phyloP scores from a whole-genome alignment of 306 rosid species.

The Parietaria judaica region DNA sequence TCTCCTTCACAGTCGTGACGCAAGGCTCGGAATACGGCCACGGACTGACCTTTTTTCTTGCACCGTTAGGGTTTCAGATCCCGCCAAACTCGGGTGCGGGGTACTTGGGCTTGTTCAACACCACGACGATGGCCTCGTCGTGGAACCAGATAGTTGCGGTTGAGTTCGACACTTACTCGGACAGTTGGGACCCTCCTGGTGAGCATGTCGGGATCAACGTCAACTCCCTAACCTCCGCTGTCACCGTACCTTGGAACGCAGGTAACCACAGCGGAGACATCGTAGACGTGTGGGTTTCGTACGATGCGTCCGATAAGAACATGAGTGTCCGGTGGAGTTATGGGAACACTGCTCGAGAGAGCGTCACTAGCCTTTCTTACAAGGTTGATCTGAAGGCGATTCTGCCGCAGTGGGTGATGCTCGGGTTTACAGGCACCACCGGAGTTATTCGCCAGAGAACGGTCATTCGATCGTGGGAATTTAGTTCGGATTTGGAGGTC shows the following conservation, averaged over 20 bases:
- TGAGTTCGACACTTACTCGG: slow-evolving; percentile 35
- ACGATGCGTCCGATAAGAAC: slow-evolving; percentile 19
- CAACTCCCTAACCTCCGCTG: slow-evolving; percentile 24
- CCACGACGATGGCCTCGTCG: slow-evolving; percentile 6
- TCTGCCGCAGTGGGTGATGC: slow-evolving; percentile 22
- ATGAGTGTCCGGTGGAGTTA: slow-evolving; percentile 19
- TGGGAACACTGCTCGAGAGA: not conserved
- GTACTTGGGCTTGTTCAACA: slow-evolving; percentile 34
- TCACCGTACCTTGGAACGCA: slow-evolving; percentile 22
- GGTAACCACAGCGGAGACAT: slow-evolving; percentile 11
- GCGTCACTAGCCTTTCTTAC: slow-evolving; percentile 19
- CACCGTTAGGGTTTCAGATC: slow-evolving; percentile 2
- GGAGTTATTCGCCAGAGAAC: not conserved
- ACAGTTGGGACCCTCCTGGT: slow-evolving; percentile 21
- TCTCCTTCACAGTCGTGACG: slow-evolving; percentile 28
- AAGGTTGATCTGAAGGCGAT: slow-evolving; percentile 15
- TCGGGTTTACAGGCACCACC: slow-evolving; percentile 26
- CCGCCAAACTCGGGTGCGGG: slow-evolving; percentile 13
- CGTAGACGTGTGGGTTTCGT: slow-evolving; percentile 26
- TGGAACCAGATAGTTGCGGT: slow-evolving; percentile 31
- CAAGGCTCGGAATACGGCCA: not conserved
- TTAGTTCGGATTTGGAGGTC: not conserved
- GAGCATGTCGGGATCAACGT: slow-evolving; percentile 42
- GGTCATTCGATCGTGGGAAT: slow-evolving; percentile 16
- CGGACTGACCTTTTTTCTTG: slow-evolving; percentile 43